Evolutionary conservation across 2,329 filamentous ascomycete genomes (phyloP).

Genomic region (Colletotrichum filicis): DNA sequence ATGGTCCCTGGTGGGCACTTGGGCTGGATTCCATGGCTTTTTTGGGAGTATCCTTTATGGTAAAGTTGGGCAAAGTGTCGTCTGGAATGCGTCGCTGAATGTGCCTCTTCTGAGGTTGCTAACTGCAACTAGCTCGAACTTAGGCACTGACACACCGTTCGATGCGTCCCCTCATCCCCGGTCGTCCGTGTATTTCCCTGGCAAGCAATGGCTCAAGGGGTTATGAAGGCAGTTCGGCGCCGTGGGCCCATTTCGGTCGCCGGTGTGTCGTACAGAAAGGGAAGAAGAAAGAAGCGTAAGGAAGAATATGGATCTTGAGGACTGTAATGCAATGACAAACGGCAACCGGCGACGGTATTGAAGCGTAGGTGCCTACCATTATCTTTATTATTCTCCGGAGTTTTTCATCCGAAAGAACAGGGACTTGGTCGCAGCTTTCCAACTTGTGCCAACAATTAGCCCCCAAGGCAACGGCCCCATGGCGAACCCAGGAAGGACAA

Average conservation of each 20-base stretch:
- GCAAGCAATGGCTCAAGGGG: neutral
- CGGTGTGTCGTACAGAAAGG: neutral
- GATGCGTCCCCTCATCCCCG: neutral
- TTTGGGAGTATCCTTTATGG: neutral
- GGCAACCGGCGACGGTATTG: too few relatives aligned
- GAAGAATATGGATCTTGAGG: neutral
- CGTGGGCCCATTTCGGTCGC: neutral
- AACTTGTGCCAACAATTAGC: constrained; percentile 12
- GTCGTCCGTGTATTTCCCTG: neutral
- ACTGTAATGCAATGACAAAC: neutral
- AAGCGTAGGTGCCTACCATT: too few relatives aligned
- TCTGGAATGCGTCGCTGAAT: constrained; percentile 3
- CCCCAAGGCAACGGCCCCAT: neutral
- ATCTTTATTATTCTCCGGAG: neutral
- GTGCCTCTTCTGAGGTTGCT: neutral
- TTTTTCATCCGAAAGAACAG: constrained; percentile 26
- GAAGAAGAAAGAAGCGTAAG: neutral
- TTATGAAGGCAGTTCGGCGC: neutral
- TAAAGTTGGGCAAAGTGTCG: neutral
- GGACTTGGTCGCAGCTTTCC: constrained; percentile 4
- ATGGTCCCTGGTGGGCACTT: constrained; percentile 14
- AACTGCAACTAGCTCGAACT: neutral
- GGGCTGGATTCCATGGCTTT: neutral
- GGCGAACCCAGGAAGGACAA: constrained; percentile 6
- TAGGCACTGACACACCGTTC: neutral